phyloP scores from a whole-genome alignment of 352 stramenopile genomes.

The Pythium brachiatum region DNA sequence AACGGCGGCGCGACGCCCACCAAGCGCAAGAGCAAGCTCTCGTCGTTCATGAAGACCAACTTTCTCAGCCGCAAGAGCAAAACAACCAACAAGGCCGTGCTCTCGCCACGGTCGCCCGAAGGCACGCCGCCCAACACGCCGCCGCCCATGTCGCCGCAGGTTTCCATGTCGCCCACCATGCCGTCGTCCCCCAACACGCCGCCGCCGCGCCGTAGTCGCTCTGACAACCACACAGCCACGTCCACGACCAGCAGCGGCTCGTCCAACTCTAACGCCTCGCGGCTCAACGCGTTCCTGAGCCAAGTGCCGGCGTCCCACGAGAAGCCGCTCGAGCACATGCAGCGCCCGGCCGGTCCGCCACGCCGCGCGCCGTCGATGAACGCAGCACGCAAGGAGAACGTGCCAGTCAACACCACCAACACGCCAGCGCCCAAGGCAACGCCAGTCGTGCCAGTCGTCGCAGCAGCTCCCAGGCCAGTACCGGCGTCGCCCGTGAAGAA shows the following conservation, averaged over 20 bases:
- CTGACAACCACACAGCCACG: constrained; percentile 27
- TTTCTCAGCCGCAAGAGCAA: constrained; percentile 80
- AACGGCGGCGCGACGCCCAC: constrained; percentile 39
- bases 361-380: constrained; percentile 39
- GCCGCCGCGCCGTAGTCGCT: constrained; percentile 21
- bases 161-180: constrained; percentile 41
- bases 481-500: constrained; percentile 27
- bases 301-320: constrained; percentile 62
- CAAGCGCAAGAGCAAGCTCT: constrained; percentile 75
- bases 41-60: constrained; percentile 75
- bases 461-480: constrained; percentile 19
- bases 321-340: constrained; percentile 55
- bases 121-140: constrained; percentile 60
- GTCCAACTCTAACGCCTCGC: constrained; percentile 33
- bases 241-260: constrained; percentile 45
- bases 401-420: constrained; percentile 10
- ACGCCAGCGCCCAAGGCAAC: neutral
- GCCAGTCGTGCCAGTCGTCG: neutral
- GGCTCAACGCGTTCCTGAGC: constrained; percentile 74
- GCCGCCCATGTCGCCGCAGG: constrained; percentile 48
- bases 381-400: constrained; percentile 40
- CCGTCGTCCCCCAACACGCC: constrained; percentile 22
- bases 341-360: constrained; percentile 51
- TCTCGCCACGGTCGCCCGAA: constrained; percentile 27
- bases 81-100: constrained; percentile 16